phyloP scores from a whole-genome alignment of 805 yeast genomes.

The Suhomyces emberorum region DNA sequence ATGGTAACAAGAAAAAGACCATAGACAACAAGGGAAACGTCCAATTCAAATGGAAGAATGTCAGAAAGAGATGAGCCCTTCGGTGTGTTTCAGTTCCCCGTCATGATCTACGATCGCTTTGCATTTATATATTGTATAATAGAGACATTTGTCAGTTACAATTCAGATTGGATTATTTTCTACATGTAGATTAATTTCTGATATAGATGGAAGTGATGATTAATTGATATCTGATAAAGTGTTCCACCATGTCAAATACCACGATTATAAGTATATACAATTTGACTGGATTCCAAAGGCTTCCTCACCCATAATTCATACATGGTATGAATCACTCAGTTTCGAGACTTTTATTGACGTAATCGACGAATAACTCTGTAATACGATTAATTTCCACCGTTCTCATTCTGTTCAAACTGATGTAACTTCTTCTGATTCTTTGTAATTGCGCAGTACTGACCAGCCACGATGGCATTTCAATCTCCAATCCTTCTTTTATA shows the following conservation, averaged over 20 bases:
- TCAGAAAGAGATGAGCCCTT: slow-evolving; percentile 61
- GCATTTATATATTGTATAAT: no score
- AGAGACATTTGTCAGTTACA: no score
- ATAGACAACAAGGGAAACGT: slow-evolving; percentile 63
- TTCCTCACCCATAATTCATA: no score
- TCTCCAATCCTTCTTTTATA: slow-evolving; percentile 43
- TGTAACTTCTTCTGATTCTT: slow-evolving; percentile 77
- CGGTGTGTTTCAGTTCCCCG: neutral
- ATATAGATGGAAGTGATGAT: no score
- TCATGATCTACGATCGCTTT: no score
- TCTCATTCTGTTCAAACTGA: slow-evolving; percentile 77
- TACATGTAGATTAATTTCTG: neutral
- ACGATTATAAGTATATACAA: no score
- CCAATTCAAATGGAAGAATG: slow-evolving; percentile 80
- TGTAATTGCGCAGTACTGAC: slow-evolving; percentile 77
- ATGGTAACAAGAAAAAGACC: slow-evolving; percentile 80
- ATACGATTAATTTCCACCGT: slow-evolving; percentile 69
- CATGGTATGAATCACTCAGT: no score
- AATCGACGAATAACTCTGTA: slow-evolving; percentile 71
- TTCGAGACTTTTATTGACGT: slow-evolving; percentile 60
- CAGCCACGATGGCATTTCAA: slow-evolving; percentile 60
- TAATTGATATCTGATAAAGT: no score
- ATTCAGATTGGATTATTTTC: no score
- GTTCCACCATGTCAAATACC: no score
- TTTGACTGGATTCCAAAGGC: no score